Base-by-base conservation (phyloP, 495 filamentous ascomycete genomes). In the Apodospora peruviana region DNA sequence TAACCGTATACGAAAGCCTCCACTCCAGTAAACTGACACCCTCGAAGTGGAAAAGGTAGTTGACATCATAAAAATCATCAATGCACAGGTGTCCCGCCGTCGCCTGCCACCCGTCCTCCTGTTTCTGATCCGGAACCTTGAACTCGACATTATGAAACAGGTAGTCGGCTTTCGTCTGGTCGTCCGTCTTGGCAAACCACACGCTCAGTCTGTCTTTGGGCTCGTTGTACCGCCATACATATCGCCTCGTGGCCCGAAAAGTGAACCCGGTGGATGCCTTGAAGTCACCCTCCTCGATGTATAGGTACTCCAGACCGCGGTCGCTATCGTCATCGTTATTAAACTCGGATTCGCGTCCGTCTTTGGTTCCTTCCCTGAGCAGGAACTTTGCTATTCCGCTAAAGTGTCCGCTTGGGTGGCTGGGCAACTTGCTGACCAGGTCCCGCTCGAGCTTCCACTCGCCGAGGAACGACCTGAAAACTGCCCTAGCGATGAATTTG, bases 381-480 rank as follows among this genome's bases (percentile, higher is more conserved):
- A 78, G 63, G 50, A 93, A 90, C 5, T 59, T 68, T 18, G 85
- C 81, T 1, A 66, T 75, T 11, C 87, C 88, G 10, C 62, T 67
- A 21, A 84, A 79, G 20, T 67, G 77, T 0, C 84, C 85, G 42
- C 74, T 80, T 0, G 83, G 82, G 44, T 76, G 77, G 18, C 67
- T 67, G 0, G 69, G 63, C 3, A 76, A 53, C 5, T 58, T 54
- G 40, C 72, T 80, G 21, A 55, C 56, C 3, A 84, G 61, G 1
- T 59, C 68, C 2, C 77, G 76, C 9, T 72, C 68, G 17, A 85
- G 69, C 8, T 58, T 71, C 90, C 90, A 95, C 17, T 67, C 60
- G 4, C 90, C 90, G 5, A 91, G 84, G 1, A 94, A 65, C 3
- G 79, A 85, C 27, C 86, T 71, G 57, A 91, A 91, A 4, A 86